Conservation (phyloP, 2,329 filamentous ascomycete genomes). For the Immersiporthe knoxdaviesiana region DNA sequence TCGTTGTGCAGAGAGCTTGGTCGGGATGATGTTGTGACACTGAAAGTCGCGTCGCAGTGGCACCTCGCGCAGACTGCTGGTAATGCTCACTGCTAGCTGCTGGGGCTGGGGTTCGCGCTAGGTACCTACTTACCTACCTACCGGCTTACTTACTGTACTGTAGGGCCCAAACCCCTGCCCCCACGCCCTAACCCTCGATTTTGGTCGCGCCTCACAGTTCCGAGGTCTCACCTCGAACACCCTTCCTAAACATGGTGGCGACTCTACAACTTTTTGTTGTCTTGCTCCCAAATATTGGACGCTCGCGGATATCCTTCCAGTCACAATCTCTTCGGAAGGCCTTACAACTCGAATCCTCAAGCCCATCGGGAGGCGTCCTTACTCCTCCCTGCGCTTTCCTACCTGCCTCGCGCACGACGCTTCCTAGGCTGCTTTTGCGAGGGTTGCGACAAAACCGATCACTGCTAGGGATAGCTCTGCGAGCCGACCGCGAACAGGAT, state of each 20-base stretch:
- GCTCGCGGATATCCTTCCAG: neutral
- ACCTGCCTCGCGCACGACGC: neutral
- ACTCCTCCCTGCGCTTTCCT: neutral
- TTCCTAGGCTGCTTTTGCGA: neutral
- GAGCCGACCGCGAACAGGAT: neutral
- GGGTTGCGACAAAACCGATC: neutral
- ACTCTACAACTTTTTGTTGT: neutral
- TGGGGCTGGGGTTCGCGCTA: neutral
- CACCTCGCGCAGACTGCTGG: neutral
- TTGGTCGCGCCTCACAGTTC: constrained; percentile 1
- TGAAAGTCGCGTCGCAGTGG: constrained; percentile 5
- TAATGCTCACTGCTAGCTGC: neutral
- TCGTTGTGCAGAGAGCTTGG: neutral
- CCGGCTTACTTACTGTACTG: no score
- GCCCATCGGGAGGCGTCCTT: neutral
- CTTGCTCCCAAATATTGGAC: neutral
- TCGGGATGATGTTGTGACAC: neutral
- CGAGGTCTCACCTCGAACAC: neutral
- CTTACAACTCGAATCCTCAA: neutral
- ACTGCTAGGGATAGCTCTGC: neutral
- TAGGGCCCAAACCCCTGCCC: neutral
- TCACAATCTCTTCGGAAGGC: neutral
- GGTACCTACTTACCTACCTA: no score
- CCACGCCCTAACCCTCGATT: constrained; percentile 10
- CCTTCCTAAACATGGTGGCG: neutral